These are phyloP conservation scores for Umbelopsis sp. DNA, from an alignment of 192 early-diverging fungal species.

Conservation along the genomic window DNA sequence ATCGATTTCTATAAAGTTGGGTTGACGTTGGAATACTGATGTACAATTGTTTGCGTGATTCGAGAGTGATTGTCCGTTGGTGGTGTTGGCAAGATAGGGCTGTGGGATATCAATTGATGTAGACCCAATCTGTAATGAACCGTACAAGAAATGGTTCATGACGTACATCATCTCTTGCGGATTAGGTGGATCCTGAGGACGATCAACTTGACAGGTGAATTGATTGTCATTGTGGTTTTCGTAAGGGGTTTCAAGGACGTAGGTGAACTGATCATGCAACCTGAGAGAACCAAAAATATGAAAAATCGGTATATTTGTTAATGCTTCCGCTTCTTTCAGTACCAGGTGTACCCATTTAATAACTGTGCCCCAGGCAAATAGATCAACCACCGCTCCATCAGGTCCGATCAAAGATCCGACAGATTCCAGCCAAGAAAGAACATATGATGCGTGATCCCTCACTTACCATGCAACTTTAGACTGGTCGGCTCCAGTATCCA, in stretches of 20 bases:
- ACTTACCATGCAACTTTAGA: slow-evolving; percentile 58
- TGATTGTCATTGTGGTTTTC: slow-evolving; percentile 36
- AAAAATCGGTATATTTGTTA: no score
- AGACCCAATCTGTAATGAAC: slow-evolving; percentile 31
- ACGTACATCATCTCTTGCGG: slow-evolving; percentile 51
- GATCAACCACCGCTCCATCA: no score
- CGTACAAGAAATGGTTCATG: slow-evolving; percentile 73
- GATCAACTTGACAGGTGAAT: slow-evolving; percentile 60
- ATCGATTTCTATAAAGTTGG: slow-evolving; percentile 74
- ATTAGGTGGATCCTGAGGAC: slow-evolving; percentile 33
- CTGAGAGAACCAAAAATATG: slow-evolving; percentile 21
- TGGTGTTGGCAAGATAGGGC: slow-evolving; percentile 22
- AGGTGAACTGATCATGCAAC: slow-evolving; percentile 59
- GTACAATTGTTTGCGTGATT: slow-evolving; percentile 58
- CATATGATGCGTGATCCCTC: no score
- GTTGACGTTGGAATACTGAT: slow-evolving; percentile 37
- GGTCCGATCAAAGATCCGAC: neutral
- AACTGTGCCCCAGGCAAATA: no score
- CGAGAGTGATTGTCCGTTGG: slow-evolving; percentile 54
- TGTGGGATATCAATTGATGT: slow-evolving; percentile 48
- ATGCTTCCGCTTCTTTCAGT: no score
- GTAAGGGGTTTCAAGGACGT: slow-evolving; percentile 69
- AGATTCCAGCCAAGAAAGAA: neutral
- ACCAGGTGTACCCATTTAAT: no score
- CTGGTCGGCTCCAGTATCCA: slow-evolving; percentile 53